Conservation (phyloP, 345 rosid species). For the Luvunga scandens region DNA sequence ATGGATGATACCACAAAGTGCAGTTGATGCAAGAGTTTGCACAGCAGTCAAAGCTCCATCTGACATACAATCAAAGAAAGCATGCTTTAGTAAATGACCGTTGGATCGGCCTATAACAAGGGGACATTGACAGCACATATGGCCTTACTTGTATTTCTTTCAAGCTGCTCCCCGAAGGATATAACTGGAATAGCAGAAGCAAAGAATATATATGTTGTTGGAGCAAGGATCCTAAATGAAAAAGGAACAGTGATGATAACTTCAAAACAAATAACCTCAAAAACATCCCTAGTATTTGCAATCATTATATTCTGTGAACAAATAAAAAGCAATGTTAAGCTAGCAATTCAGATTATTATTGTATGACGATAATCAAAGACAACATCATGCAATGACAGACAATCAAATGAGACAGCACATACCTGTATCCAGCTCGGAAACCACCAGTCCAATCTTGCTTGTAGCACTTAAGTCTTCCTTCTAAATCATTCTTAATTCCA, state of each 20-base stretch:
- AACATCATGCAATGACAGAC: neutral
- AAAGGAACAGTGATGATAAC: conserved; percentile 12
- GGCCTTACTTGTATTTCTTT: conserved; percentile 42
- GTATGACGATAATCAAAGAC: neutral
- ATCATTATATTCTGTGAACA: neutral
- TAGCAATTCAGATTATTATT: neutral
- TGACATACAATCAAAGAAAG: conserved; percentile 19
- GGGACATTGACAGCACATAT: neutral
- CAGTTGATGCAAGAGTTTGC: conserved; percentile 61
- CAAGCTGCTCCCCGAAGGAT: conserved; percentile 65
- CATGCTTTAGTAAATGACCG: conserved; percentile 9
- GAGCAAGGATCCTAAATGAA: conserved; percentile 61
- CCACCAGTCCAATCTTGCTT: conserved; percentile 80
- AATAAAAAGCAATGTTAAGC: neutral
- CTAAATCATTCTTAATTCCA: conserved; percentile 72
- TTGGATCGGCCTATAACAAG: neutral
- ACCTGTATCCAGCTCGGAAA: conserved; percentile 71
- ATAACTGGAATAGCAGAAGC: conserved; percentile 67
- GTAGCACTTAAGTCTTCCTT: conserved; percentile 66
- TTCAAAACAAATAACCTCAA: conserved; percentile 5
- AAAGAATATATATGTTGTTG: conserved; percentile 69
- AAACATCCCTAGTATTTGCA: neutral
- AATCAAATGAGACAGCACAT: conserved; percentile 12
- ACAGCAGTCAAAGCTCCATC: conserved; percentile 61
- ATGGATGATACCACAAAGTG: conserved; percentile 58